phyloP scores from a whole-genome alignment of 495 filamentous ascomycete species.

The Clohesyomyces aquaticus region DNA sequence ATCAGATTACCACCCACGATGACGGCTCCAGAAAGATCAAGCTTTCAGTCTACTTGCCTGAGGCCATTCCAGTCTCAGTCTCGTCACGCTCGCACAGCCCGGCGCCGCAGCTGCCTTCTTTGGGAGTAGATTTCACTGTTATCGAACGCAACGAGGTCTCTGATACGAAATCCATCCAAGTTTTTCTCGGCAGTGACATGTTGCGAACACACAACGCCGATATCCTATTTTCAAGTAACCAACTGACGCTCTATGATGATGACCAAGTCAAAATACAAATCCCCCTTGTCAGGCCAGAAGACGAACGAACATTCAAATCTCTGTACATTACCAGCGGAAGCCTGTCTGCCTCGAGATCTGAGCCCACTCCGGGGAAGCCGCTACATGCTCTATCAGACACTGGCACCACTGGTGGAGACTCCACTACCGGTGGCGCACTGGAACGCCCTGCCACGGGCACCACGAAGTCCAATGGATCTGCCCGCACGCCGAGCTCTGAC shows the following conservation, averaged over 20 bases:
- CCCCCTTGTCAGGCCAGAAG: conserved; percentile 91
- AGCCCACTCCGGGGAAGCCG: neutral
- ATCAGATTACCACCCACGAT: conserved; percentile 64
- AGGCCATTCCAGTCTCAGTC: conserved; percentile 78
- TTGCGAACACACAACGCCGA: conserved; percentile 87
- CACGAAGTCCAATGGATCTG: conserved; percentile 14
- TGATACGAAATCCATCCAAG: conserved; percentile 64
- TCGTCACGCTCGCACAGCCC: conserved; percentile 75
- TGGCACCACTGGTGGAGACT: conserved; percentile 3
- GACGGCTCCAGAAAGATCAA: conserved; percentile 69
- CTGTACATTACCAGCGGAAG: conserved; percentile 62
- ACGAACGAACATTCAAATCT: conserved; percentile 76
- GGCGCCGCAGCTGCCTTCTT: conserved; percentile 74
- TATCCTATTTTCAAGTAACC: conserved; percentile 87
- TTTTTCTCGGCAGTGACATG: conserved; percentile 85
- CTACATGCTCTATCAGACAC: neutral
- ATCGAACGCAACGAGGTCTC: conserved; percentile 55
- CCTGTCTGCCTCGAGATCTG: neutral
- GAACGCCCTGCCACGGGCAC: neutral
- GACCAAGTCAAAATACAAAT: conserved; percentile 87
- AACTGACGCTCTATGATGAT: conserved; percentile 82
- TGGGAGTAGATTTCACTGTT: conserved; percentile 79
- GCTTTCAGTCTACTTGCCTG: conserved; percentile 83
- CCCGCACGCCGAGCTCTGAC: conserved; percentile 25
- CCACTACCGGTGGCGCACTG: neutral